A percentile compares a stretch with the other conserved stretches of the same genome.
Evolutionary conservation across 2,329 filamentous ascomycete genomes (phyloP).

Genomic region (Daldinia sp.): DNA sequence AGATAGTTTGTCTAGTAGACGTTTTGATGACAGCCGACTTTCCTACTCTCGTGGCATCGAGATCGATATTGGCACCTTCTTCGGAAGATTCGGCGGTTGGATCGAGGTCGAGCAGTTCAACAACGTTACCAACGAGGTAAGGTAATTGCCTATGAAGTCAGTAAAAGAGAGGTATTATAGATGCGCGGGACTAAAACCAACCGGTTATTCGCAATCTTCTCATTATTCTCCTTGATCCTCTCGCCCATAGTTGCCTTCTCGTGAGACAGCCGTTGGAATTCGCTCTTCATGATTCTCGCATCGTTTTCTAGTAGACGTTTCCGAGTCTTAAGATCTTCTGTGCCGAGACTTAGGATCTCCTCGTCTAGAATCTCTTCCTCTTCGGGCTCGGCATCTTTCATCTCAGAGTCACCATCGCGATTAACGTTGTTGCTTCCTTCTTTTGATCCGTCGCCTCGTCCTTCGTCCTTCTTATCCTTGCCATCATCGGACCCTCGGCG

Average conservation of each 20-base stretch:
- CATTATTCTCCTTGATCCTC: conserved; percentile 98
- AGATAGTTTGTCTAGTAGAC: conserved; percentile 97
- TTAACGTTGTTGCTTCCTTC: conserved; percentile 62
- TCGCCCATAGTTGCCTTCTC: conserved; percentile 97
- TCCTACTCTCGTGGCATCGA: conserved; percentile 95
- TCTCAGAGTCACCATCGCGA: conserved; percentile 82
- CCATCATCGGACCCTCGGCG: conserved; percentile 49
- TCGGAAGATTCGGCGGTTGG: conserved; percentile 95
- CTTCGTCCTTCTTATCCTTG: conserved; percentile 68
- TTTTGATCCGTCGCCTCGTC: conserved; percentile 68
- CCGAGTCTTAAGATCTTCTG: conserved; percentile 92
- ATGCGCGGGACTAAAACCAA: conserved; percentile 57
- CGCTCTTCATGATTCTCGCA: conserved; percentile 98
- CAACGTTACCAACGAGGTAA: conserved; percentile 97
- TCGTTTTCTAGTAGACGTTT: conserved; percentile 96
- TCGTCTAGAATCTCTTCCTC: conserved; percentile 89
- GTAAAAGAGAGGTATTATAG: conserved; percentile 1
- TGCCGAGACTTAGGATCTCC: conserved; percentile 92
- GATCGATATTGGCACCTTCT: conserved; percentile 97
- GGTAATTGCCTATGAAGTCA: conserved; percentile 82
- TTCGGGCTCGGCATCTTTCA: conserved; percentile 83
- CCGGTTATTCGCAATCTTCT: conserved; percentile 99
- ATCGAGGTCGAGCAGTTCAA: conserved; percentile 95
- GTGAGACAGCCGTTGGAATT: conserved; percentile 91
- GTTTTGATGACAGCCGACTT: conserved; percentile 99